These are phyloP conservation scores for Talaromyces liani DNA, from an alignment of 495 filamentous ascomycete genomes.

Conservation along the genomic window DNA sequence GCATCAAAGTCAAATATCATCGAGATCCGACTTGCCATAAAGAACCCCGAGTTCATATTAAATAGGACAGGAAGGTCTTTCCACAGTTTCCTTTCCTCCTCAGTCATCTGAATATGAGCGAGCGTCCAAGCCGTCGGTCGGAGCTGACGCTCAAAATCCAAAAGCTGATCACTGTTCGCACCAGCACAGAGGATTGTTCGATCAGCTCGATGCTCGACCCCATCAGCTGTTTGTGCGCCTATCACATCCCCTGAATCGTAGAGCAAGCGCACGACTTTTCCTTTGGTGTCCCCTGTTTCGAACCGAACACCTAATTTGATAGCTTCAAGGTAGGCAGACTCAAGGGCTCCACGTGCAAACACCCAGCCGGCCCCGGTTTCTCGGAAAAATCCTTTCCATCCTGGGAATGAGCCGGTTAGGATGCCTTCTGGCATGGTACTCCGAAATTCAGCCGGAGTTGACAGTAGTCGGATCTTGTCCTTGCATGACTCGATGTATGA, in stretches of 20 bases:
- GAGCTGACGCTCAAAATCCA: conserved; percentile 41
- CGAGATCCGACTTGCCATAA: conserved; percentile 30
- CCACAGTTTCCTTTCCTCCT: conserved; percentile 33
- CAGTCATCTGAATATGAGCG: conserved; percentile 40
- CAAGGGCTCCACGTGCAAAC: conserved; percentile 37
- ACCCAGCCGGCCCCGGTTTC: conserved; percentile 42
- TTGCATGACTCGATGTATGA: conserved; percentile 11
- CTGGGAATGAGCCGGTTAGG: conserved; percentile 40
- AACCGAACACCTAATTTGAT: conserved; percentile 37
- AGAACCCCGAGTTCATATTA: conserved; percentile 45
- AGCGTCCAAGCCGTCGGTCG: conserved; percentile 48
- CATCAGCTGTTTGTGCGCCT: conserved; percentile 31
- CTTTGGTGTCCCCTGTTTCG: conserved; percentile 28
- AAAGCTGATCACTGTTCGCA: conserved; percentile 35
- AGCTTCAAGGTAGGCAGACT: conserved; percentile 36
- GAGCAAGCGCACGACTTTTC: conserved; percentile 27
- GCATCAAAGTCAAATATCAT: no score
- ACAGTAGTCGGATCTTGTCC: neutral
- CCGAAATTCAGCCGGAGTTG: conserved; percentile 28
- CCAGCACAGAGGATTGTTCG: conserved; percentile 40
- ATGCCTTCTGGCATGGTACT: conserved; percentile 45
- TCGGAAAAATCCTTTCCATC: conserved; percentile 44
- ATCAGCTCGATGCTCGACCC: conserved; percentile 24
- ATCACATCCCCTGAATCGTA: conserved; percentile 25
- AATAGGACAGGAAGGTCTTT: conserved; percentile 43